Base-by-base conservation (phyloP, 1,139 yeast genomes). In the Diutina sp. region DNA sequence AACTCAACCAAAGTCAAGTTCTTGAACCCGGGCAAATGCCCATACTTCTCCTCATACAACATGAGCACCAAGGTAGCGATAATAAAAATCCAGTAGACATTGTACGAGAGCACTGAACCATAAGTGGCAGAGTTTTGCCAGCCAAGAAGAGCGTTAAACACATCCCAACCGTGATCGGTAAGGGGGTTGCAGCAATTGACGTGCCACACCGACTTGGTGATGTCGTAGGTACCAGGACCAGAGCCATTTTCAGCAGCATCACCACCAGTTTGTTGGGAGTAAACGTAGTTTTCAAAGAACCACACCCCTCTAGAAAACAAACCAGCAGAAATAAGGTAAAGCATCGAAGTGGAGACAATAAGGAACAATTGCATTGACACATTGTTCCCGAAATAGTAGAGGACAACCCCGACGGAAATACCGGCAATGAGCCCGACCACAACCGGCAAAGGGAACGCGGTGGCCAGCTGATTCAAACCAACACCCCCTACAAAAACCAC, bases 121-220 rank as follows among this genome's bases (percentile, higher is more conserved):
- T 88, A 82, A 61, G 96, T 90, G 59, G 97, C 97, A 58, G 90
- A 78, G 70, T 89, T 89, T 73, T 88, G 95, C 96, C 96, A 89
- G 61, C 96, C 96, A 57, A 89, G 72, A 57, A 88, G 70, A 14
- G 95, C 87, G 65, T 89, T 90, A 78, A 90, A 90, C 60, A 90
- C 82, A 81, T 87, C 95, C 96, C 96, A 90, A 73, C 95, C 95
- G 60, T 88, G 85, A 68, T 90, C 96, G 55, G 78, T 77, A 71
- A 85, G 88, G 46, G 96, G 95, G 72, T 89, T 90, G 74, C 97
- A 90, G 73, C 97, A 90, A 76, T 90, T 90, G 60, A 90, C 91
- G 70, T 90, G 97, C 90, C 96, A 90, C 21, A 90, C 96, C 11
- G 89, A 72, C 65, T 80, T 78, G 58, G 76, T 65, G 62, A 90